Percentiles rank a stretch among this genome's conserved stretches.
Evolutionary conservation across 176 grass and related monocot genomes (phyloP).

Genomic region (Thinopyrum elongatum): DNA sequence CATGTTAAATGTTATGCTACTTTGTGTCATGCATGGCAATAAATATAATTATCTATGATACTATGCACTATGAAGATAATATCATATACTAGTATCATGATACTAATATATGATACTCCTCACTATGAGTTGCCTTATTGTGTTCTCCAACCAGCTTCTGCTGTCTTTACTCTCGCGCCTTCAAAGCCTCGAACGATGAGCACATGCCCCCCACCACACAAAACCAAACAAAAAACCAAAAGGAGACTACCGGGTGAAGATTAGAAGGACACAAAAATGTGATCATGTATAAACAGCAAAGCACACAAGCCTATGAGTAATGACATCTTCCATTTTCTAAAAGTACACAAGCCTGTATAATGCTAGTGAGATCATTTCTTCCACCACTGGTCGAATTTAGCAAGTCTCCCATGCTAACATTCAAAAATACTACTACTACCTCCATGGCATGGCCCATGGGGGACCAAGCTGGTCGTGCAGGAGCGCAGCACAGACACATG

Average conservation of each 20-base stretch:
- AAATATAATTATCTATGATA: too few relatives aligned
- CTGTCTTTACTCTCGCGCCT: constrained; percentile 12
- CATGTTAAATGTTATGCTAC: too few relatives aligned
- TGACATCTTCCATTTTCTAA: too few relatives aligned
- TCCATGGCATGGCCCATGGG: background rate
- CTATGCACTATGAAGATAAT: too few relatives aligned
- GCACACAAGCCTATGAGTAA: background rate
- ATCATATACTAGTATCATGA: too few relatives aligned
- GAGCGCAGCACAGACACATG: background rate
- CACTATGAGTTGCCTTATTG: too few relatives aligned
- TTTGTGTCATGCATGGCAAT: too few relatives aligned
- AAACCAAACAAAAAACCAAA: background rate
- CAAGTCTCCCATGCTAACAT: background rate
- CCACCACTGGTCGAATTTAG: background rate
- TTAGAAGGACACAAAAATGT: background rate
- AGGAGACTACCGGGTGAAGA: background rate
- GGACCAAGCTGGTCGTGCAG: background rate
- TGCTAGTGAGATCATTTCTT: background rate
- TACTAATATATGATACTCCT: too few relatives aligned
- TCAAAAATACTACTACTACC: background rate
- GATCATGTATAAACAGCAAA: background rate
- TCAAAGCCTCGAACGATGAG: background rate
- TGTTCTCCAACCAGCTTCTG: background rate
- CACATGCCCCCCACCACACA: background rate
- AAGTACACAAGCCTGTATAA: background rate